Percentiles rank a stretch among this genome's conserved stretches.
Conservation (phyloP, 129 eudicot genomes). For the Silybum marianum region DNA sequence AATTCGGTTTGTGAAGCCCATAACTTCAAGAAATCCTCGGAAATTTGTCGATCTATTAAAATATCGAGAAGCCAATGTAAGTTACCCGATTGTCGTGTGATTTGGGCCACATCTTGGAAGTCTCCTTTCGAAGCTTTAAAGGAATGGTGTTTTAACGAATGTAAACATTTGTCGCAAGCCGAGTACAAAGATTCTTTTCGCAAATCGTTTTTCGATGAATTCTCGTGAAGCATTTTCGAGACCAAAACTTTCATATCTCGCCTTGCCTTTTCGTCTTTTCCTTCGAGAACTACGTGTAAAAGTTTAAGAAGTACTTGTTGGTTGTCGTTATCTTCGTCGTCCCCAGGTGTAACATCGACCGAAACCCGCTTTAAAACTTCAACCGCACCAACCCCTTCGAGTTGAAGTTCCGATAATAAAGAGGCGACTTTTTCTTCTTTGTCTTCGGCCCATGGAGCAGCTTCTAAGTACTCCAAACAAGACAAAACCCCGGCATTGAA, state of each 20-base stretch:
- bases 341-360: conserved; percentile 44
- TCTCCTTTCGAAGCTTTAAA: conserved; percentile 61
- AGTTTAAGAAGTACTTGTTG: conserved; percentile 82
- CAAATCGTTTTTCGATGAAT: conserved; percentile 66
- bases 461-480: conserved; percentile 95
- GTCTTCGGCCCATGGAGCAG: conserved; percentile 98
- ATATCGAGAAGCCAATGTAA: conserved; percentile 91
- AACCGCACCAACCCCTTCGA: conserved; percentile 70
- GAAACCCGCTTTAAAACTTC: conserved; percentile 87
- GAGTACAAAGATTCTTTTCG: conserved; percentile 75
- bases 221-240: conserved; percentile 84
- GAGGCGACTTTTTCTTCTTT: conserved; percentile 93
- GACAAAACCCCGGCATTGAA: conserved; percentile 93
- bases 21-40: conserved; percentile 72
- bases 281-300: conserved; percentile 79
- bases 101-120: conserved; percentile 56
- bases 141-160: conserved; percentile 54
- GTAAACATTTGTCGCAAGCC: conserved; percentile 74
- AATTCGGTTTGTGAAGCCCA: conserved; percentile 80
- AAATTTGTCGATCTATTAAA: conserved; percentile 82
- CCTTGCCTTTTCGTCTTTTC: conserved; percentile 93
- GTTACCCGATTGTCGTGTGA: conserved; percentile 85
- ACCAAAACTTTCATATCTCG: conserved; percentile 84
- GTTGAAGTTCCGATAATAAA: conserved; percentile 71
- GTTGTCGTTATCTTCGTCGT: conserved; percentile 45